Evolutionary conservation across 345 rosid genomes (phyloP).

Genomic region (Citrus maxima): DNA sequence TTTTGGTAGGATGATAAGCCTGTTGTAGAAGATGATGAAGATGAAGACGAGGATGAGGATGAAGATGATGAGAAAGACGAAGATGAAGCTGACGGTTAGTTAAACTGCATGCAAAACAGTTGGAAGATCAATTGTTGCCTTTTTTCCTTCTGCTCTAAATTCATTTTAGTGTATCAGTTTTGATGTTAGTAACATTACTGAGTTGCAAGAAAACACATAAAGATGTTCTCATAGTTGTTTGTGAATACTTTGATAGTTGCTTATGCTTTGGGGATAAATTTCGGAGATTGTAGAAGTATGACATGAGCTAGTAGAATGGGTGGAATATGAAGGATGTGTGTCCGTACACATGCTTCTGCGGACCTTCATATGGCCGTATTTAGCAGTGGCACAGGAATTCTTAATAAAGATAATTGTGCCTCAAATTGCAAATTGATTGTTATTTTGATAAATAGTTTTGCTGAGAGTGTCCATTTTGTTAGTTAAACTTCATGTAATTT

Average conservation of each 20-base stretch:
- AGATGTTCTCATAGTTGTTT: neutral
- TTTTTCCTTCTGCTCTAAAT: neutral
- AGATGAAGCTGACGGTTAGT: neutral
- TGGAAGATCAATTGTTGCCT: neutral
- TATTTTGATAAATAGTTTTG: neutral
- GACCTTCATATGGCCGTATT: neutral
- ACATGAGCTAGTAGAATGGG: neutral
- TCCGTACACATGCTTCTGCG: too few relatives aligned
- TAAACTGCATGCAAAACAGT: neutral
- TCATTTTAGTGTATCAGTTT: neutral
- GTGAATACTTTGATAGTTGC: neutral
- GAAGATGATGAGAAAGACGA: neutral
- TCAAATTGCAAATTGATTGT: too few relatives aligned
- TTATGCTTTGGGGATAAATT: neutral
- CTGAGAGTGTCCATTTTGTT: neutral
- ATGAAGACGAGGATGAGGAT: neutral
- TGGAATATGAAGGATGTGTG: neutral
- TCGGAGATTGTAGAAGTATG: neutral
- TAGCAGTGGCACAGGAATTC: neutral
- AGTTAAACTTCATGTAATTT: neutral
- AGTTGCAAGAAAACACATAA: neutral
- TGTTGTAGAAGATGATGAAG: neutral
- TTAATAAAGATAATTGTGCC: accelerated
- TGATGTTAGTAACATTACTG: neutral
- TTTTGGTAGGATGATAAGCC: neutral